Evolutionary conservation across 805 yeast species (phyloP).

Genomic region (Candida coleopterorum): DNA sequence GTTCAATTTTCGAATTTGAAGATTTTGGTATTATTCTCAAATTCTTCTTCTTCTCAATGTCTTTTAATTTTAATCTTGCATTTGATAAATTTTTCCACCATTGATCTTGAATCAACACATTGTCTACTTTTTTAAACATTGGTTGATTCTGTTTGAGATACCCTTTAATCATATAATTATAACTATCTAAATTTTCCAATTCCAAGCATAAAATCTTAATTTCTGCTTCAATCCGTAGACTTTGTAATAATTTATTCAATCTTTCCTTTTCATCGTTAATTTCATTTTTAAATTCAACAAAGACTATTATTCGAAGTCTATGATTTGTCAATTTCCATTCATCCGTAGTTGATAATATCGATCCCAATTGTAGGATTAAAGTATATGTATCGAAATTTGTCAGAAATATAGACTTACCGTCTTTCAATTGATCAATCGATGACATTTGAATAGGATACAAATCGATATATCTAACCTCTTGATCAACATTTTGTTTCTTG

Average conservation of each 20-base stretch:
- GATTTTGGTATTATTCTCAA: slow-evolving; percentile 1
- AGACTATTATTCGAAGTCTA: slow-evolving; percentile 73
- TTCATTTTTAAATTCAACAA: slow-evolving; percentile 75
- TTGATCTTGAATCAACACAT: slow-evolving; percentile 52
- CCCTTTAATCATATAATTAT: slow-evolving; percentile 77
- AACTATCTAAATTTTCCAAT: slow-evolving; percentile 51
- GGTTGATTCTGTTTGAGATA: slow-evolving; percentile 31
- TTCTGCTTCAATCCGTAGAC: slow-evolving; percentile 80
- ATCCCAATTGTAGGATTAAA: slow-evolving; percentile 87
- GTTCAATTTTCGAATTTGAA: slow-evolving; percentile 5
- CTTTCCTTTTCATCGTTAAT: slow-evolving; percentile 65
- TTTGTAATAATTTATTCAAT: slow-evolving; percentile 58
- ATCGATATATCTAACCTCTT: slow-evolving; percentile 61
- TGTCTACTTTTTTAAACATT: slow-evolving; percentile 43
- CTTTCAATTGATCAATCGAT: slow-evolving; percentile 62
- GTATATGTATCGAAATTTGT: slow-evolving; percentile 97
- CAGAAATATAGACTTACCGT: slow-evolving; percentile 67
- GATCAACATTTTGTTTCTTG: slow-evolving; percentile 7
- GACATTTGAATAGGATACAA: slow-evolving; percentile 97
- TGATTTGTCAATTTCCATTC: slow-evolving; percentile 78
- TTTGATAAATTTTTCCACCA: slow-evolving; percentile 80
- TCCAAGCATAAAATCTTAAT: slow-evolving; percentile 69
- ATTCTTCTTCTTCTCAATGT: slow-evolving; percentile 29
- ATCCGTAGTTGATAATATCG: slow-evolving; percentile 87
- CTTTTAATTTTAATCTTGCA: slow-evolving; percentile 44